Evolutionary conservation across 805 yeast genomes (phyloP), one percentile per base, ranked within the genome.

Genomic region (Metschnikowia similis): DNA sequence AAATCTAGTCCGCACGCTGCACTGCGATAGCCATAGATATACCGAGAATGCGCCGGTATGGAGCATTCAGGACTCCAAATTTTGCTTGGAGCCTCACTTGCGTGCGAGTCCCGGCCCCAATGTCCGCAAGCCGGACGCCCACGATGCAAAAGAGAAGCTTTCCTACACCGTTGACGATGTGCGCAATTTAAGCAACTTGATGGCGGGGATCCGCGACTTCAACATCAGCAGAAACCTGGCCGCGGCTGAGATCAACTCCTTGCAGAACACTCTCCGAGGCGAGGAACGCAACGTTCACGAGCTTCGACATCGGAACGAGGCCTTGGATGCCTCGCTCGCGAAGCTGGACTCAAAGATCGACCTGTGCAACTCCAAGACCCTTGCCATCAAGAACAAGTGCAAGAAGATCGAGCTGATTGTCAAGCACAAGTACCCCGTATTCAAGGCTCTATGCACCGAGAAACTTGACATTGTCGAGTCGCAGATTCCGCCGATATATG

Each of bases 401-500:
- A 57, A 62, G 32, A 51, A 62, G 2, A 47, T 59, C 4, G 50
- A 50, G 13, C 56, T 53, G 16, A 34, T 59, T 1, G 39, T 56
- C 2, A 51, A 56, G 14, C 63, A 61, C 6, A 56, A 58, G 34
- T 53, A 48, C 35, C 53, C 56, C 1, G 43, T 60, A 21, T 51
- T 58, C 16, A 29, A 52, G 28, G 56, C 57, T 14, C 55, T 57
- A 30, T 44, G 48, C n/a, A 31, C 49, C 2, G 62, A 59, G 28
- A 64, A 65, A 35, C 50, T 62, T 0, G 73, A 70, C 26, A 51
- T 63, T 8, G 50, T 61, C 2, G 53, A 58, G 10, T 56, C 67
- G 11, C 71, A 68, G 35, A 42, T 66, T 7, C 65, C 58, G 3
- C 69, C 71, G 4, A 50, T 70, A 8, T 45, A 53, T 6, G 70